These are phyloP conservation scores for Rauvolfia tetraphylla DNA, from an alignment of 257 asterid species.

Conservation along the genomic window DNA sequence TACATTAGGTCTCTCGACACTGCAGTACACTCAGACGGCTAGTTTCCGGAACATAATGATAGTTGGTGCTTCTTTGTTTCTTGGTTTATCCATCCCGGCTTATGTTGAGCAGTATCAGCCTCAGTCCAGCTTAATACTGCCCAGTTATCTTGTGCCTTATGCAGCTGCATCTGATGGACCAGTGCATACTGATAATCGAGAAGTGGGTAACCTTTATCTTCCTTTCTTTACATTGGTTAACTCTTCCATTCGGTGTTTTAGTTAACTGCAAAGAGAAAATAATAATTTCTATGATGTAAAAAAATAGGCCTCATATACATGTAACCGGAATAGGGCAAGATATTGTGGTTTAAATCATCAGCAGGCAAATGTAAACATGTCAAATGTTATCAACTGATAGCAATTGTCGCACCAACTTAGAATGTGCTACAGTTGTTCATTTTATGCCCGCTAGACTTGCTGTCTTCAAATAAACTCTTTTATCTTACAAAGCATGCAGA, in stretches of 20 bases:
- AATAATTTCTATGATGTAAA: neutral
- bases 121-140: constrained; percentile 64
- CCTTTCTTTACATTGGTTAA: constrained; percentile 8
- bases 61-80: constrained; percentile 82
- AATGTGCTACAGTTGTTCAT: neutral
- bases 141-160: constrained; percentile 80
- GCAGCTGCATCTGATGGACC: constrained; percentile 98
- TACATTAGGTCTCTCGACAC: constrained; percentile 74
- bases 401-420: neutral
- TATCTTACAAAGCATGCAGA: neutral
- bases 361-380: no score
- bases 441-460: neutral
- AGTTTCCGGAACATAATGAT: constrained; percentile 81
- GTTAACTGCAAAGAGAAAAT: neutral
- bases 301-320: neutral
- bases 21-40: constrained; percentile 72
- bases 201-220: constrained; percentile 42
- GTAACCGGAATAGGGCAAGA: neutral
- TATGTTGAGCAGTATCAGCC: constrained; percentile 88
- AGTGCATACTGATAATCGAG: constrained; percentile 51
- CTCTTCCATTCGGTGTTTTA: neutral
- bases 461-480: neutral
- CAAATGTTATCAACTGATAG: no score
- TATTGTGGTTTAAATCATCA: neutral
- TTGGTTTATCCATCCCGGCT: constrained; percentile 89